Evolutionary conservation across 768 basidiomycete genomes (phyloP), one percentile per base, ranked within the genome.

Genomic region (Russula earlei): DNA sequence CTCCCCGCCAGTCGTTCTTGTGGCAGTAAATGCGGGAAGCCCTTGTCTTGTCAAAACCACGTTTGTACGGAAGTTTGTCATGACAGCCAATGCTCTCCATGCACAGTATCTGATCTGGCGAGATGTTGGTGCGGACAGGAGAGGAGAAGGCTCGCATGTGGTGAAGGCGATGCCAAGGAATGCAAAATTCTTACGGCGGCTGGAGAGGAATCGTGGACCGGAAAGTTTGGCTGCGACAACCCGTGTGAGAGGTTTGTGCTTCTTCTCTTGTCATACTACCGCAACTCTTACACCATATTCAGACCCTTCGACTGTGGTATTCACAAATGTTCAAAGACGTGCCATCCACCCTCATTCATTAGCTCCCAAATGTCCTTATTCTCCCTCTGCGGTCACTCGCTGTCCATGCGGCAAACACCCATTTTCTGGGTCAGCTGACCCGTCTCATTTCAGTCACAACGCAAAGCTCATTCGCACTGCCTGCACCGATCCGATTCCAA

Each of bases 81-180:
- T 65, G 73, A 77, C 1, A 92, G 89, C 0, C 70, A 73, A 0
- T 99, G 96, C 69, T 71, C 67, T 3, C 72, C 75, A 1, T 98
- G 96, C 69, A 61, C 70, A 0, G 72, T 76, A 11, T 72, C 63
- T 37, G 82, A 88, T 50, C 41, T 62, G 1, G 77, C 77, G 24
- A 72, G 65, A 25, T 98, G 95, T 68, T 96, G 81, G 72, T 98
- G 95, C 65, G 92, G 92, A 0, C 79, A 78, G 60, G 79, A 81
- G 37, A 70, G 70, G 37, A 78, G 76, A 62, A 71, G 74, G 27
- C 74, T 87, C 2, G 64, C 62, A 0, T 99, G 95, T 65, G 89
- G 89, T 3, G 77, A 79, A 51, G 78, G 80, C n/a, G 72, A 74
- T 17, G 68, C 69, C 27, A 66, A 70, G 56, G 60, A 72, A 19